Percentiles rank a stretch among this genome's conserved stretches.
Evolutionary conservation across 2,329 filamentous ascomycete species (phyloP).

Genomic region (Ascochyta pisi): DNA sequence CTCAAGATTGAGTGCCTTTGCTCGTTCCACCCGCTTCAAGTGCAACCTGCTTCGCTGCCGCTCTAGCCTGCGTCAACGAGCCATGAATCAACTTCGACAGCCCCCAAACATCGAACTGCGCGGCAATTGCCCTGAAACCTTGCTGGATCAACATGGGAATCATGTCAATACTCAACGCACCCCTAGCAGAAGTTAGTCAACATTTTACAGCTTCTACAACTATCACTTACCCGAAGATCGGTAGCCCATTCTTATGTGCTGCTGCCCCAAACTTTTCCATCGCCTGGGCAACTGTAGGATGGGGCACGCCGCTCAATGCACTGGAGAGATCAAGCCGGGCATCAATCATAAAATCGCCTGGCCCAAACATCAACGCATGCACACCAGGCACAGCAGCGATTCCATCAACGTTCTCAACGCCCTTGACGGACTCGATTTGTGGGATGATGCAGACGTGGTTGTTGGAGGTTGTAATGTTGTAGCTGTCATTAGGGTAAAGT

Average conservation of each 20-base stretch:
- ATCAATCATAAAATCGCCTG: constrained; percentile 36
- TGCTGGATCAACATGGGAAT: too few species aligned
- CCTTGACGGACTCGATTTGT: constrained; percentile 36
- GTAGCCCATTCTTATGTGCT: constrained; percentile 30
- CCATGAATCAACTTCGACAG: too few species aligned
- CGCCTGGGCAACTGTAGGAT: constrained; percentile 26
- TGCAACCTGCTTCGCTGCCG: too few species aligned
- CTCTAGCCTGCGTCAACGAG: too few species aligned
- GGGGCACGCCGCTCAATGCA: constrained; percentile 23
- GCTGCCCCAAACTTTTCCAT: constrained; percentile 31
- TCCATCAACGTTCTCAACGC: constrained; percentile 34
- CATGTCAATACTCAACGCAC: constrained; percentile 15
- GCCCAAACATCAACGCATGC: constrained; percentile 35
- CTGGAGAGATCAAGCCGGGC: constrained; percentile 28
- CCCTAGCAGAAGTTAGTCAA: constrained; percentile 20
- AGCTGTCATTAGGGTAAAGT: constrained; percentile 32
- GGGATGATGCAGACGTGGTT: constrained; percentile 37
- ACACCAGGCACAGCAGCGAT: constrained; percentile 38
- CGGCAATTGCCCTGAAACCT: too few species aligned
- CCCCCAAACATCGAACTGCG: too few species aligned
- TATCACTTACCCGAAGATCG: constrained; percentile 29
- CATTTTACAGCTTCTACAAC: background rate
- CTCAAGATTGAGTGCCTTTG: too few species aligned
- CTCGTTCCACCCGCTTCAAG: too few species aligned
- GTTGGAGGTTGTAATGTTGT: constrained; percentile 33